phyloP scores from a whole-genome alignment of 495 filamentous ascomycete genomes.

The Geoglossum glabrum region DNA sequence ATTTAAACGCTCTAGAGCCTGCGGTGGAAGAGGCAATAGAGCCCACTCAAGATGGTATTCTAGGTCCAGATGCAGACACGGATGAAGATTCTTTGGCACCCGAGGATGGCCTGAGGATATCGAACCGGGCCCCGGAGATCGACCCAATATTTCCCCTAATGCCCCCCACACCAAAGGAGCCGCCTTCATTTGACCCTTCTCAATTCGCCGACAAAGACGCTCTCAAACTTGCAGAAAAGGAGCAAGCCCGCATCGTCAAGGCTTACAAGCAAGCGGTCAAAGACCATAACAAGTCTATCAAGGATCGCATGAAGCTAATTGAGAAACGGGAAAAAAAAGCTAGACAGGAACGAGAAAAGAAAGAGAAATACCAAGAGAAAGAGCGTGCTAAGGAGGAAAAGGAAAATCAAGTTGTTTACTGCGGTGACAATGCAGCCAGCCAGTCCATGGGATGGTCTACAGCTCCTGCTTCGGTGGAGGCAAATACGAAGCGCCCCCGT shows the following conservation, averaged over 20 bases:
- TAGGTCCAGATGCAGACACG: neutral
- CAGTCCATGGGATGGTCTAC: slow-evolving; percentile 11
- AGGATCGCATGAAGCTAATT: slow-evolving; percentile 33
- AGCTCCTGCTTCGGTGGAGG: neutral
- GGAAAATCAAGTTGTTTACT: slow-evolving; percentile 10
- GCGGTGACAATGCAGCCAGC: slow-evolving; percentile 3
- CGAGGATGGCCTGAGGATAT: neutral
- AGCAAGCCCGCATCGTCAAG: slow-evolving; percentile 35
- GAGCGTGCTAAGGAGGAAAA: slow-evolving; percentile 6
- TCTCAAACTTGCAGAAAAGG: slow-evolving; percentile 44
- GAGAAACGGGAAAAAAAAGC: slow-evolving; percentile 33
- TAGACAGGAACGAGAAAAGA: slow-evolving; percentile 25
- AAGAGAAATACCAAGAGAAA: slow-evolving; percentile 9
- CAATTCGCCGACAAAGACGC: slow-evolving; percentile 35
- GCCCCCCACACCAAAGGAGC: slow-evolving; percentile 20
- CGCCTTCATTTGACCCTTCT: slow-evolving; percentile 27
- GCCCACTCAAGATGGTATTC: neutral
- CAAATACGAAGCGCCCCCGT: slow-evolving; percentile 4
- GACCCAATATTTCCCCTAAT: slow-evolving; percentile 3
- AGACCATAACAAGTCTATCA: slow-evolving; percentile 39
- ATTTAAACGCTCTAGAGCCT: neutral
- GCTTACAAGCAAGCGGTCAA: slow-evolving; percentile 40
- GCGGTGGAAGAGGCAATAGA: neutral
- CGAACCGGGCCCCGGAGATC: neutral
- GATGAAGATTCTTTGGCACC: neutral